phyloP scores from a whole-genome alignment of 495 filamentous ascomycete genomes.

The Neurospora sp. region DNA sequence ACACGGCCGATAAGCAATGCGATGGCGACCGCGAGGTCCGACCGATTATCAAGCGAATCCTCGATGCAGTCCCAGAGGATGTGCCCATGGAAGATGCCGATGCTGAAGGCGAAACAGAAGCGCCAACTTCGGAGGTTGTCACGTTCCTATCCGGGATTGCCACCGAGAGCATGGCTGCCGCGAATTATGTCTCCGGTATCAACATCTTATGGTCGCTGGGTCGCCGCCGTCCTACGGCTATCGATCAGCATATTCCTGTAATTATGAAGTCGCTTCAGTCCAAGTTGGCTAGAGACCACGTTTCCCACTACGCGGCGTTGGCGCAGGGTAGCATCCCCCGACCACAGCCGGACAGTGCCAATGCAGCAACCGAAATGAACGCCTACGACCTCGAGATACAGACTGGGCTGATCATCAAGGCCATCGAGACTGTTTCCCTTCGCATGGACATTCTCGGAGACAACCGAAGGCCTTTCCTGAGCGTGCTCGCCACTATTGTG shows the following conservation, averaged over 20 bases:
- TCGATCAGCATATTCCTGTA: conserved; percentile 77
- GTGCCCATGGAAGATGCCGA: conserved; percentile 81
- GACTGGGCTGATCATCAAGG: conserved; percentile 80
- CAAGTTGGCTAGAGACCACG: conserved; percentile 91
- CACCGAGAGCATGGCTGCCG: conserved; percentile 67
- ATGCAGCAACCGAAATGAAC: conserved; percentile 50
- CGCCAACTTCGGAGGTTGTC: conserved; percentile 66
- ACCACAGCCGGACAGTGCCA: conserved; percentile 29
- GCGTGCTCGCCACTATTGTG: conserved; percentile 84
- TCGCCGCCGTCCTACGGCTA: conserved; percentile 68
- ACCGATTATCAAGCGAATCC: conserved; percentile 67
- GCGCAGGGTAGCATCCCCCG: conserved; percentile 30
- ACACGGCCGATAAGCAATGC: conserved; percentile 55
- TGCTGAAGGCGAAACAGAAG: conserved; percentile 66
- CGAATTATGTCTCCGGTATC: conserved; percentile 73
- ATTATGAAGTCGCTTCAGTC: conserved; percentile 88
- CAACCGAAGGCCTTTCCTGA: conserved; percentile 82
- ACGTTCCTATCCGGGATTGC: conserved; percentile 71
- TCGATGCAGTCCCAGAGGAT: conserved; percentile 85
- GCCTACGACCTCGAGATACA: conserved; percentile 74
- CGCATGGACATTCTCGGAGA: conserved; percentile 93
- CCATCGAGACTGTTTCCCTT: conserved; percentile 79
- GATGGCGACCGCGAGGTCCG: conserved; percentile 50
- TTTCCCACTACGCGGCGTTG: conserved; percentile 57
- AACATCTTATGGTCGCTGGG: conserved; percentile 87